Base-by-base conservation (phyloP, 768 basidiomycete species). In the Pleurotus citrinopileatus region DNA sequence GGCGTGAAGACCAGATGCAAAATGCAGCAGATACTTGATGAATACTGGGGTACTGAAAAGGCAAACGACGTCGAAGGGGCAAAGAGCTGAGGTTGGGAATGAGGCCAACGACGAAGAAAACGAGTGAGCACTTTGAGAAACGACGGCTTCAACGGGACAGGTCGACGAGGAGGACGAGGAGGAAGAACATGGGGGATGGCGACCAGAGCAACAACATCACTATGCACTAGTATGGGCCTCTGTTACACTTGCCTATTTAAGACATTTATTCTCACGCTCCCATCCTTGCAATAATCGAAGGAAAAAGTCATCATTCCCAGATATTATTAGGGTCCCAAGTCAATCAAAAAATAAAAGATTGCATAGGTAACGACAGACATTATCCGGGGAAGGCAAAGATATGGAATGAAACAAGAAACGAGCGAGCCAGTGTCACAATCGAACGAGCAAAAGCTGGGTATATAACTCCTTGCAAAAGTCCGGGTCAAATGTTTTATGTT, bases 291-390 rank as follows among this genome's bases (percentile, higher is more conserved):
- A 37, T n/a, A 17, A 19, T 22, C 27, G 19, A 26, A n/a, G 3
- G 23, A 51, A 46, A 46, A 47, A 26, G 25, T 17, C 45, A 47
- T 47, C 45, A 47, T 27, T 47, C 25, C 17, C 19, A 17, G 20
- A 20, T 54, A 57, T 53, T 55, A 43, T 45, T 59, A 61, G 59
- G 56, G 46, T 19, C 29, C 50, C 53, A 54, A 51, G 64, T 70
- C 65, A 60, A 69, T 67, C 62, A 60, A 46, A 65, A 67, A 63
- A 57, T 45, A 65, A 67, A 63, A 57, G 68, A 68, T 64, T 70
- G 70, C 60, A 60, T 63, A 66, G 68, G 63, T 62, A 57, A 47
- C 60, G 60, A 59, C 54, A 56, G 48, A 37, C 48, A 67, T 67
- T 68, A 69, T 72, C 69, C 71, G 62, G 60, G 53, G 42, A 53